Conservation (phyloP, 805 yeast genomes). For the Jamesozyma hellenica region DNA sequence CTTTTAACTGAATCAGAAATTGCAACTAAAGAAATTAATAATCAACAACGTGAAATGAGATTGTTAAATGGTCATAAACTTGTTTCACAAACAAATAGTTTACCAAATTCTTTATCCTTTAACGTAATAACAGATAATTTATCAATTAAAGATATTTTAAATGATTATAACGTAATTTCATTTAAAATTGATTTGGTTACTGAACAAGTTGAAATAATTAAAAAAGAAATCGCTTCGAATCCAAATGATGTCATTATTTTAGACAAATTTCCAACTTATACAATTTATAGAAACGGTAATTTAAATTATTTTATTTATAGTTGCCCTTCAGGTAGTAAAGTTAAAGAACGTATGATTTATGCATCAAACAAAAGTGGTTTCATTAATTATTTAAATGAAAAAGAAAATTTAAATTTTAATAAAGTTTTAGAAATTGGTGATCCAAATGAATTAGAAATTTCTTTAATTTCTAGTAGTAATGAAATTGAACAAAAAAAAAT, state of each 20-base stretch:
- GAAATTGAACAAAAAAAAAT: constrained; percentile 30
- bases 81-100: constrained; percentile 24
- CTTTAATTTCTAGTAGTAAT: constrained; percentile 17
- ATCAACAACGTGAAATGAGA: constrained; percentile 23
- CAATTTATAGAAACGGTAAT: constrained; percentile 38
- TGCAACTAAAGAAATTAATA: constrained; percentile 16
- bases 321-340: constrained; percentile 85
- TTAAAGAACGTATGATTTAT: constrained; percentile 84
- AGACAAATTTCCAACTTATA: constrained; percentile 45
- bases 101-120: constrained; percentile 20
- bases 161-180: constrained; percentile 38
- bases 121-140: constrained; percentile 12
- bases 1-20: constrained; percentile 24
- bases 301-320: constrained; percentile 59
- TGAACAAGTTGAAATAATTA: constrained; percentile 40
- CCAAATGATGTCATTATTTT: constrained; percentile 32
- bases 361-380: constrained; percentile 71
- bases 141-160: constrained; percentile 12
- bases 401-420: constrained; percentile 32
- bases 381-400: constrained; percentile 37
- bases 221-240: constrained; percentile 14
- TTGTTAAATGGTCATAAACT: constrained; percentile 14
- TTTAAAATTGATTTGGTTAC: constrained; percentile 40
- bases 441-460: constrained; percentile 52
- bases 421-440: constrained; percentile 64